Conservation (phyloP, 1,284 basidiomycete genomes). For the Flammula alnicola region DNA sequence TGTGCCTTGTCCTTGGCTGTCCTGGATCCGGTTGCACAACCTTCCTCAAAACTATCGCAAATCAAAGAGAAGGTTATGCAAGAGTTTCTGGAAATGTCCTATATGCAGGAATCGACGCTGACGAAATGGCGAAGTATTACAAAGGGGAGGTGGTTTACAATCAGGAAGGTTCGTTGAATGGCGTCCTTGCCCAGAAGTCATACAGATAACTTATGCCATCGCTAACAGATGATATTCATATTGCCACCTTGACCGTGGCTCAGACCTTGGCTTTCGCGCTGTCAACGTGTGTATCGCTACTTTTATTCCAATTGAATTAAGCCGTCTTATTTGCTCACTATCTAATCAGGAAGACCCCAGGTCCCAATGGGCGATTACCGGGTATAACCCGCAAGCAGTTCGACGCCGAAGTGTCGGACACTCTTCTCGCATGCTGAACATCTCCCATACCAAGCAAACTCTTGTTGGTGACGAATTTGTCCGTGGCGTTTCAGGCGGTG, state of each 20-base stretch:
- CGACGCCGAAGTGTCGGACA: conserved; percentile 58
- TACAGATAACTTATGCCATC: neutral
- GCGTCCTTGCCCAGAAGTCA: neutral
- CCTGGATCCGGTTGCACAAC: conserved; percentile 85
- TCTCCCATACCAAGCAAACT: conserved; percentile 76
- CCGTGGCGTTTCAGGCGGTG: conserved; percentile 86
- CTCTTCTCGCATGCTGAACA: conserved; percentile 82
- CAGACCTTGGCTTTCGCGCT: conserved; percentile 74
- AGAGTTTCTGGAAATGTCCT: conserved; percentile 66
- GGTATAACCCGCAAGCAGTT: conserved; percentile 67
- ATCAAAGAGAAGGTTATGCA: conserved; percentile 67
- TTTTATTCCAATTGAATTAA: neutral
- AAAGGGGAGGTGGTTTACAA: conserved; percentile 90
- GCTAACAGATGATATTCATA: conserved; percentile 70
- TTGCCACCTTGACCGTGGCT: conserved; percentile 77
- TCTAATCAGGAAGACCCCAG: conserved; percentile 54
- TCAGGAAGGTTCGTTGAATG: conserved; percentile 57
- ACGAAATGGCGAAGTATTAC: conserved; percentile 68
- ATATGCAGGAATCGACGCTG: conserved; percentile 74
- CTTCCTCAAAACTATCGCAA: conserved; percentile 79
- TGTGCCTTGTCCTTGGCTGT: conserved; percentile 79
- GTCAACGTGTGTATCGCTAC: conserved; percentile 47
- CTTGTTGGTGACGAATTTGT: conserved; percentile 86
- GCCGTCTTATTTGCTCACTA: conserved; percentile 11
- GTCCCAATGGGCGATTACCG: conserved; percentile 71